Conservation (phyloP, 2,329 filamentous ascomycete genomes). For the Colletotrichum phormii region DNA sequence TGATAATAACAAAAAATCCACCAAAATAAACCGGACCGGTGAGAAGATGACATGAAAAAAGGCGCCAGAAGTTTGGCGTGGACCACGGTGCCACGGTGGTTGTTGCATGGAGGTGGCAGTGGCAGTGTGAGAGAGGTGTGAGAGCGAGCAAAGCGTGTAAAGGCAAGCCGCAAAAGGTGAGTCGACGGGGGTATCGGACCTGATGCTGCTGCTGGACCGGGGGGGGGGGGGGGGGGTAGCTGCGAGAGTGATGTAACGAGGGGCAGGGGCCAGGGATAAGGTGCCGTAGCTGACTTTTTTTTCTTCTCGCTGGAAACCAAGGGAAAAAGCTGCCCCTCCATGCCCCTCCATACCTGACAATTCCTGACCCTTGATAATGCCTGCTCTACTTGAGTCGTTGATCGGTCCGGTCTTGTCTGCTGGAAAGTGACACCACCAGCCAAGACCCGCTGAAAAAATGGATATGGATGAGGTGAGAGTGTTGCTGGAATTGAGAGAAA, state of each 20-base stretch:
- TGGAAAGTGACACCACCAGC: constrained; percentile 21
- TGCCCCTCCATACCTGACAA: constrained; percentile 31
- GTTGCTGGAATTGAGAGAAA: neutral
- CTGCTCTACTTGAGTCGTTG: constrained; percentile 14
- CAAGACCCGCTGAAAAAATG: constrained; percentile 7
- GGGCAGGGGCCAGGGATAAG: constrained; percentile 33
- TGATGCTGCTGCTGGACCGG: constrained; percentile 25
- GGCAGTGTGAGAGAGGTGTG: neutral
- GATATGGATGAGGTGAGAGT: neutral
- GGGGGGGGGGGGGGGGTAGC: too few species aligned
- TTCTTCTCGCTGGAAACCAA: constrained; percentile 25
- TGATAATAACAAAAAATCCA: constrained; percentile 20
- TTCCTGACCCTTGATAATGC: constrained; percentile 10
- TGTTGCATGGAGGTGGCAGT: constrained; percentile 24
- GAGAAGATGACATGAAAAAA: constrained; percentile 15
- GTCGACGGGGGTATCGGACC: constrained; percentile 29
- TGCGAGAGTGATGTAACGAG: constrained; percentile 35
- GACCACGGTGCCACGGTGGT: neutral
- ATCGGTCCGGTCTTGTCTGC: constrained; percentile 11
- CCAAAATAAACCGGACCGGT: constrained; percentile 31
- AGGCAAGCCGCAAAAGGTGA: neutral
- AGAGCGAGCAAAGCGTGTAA: too few species aligned
- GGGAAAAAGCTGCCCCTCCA: constrained; percentile 29
- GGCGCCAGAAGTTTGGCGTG: constrained; percentile 31
- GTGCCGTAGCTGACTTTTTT: constrained; percentile 34